Evolutionary conservation across 1,284 basidiomycete species (phyloP).

Genomic region (Ceratorhiza oryzae-sativae): DNA sequence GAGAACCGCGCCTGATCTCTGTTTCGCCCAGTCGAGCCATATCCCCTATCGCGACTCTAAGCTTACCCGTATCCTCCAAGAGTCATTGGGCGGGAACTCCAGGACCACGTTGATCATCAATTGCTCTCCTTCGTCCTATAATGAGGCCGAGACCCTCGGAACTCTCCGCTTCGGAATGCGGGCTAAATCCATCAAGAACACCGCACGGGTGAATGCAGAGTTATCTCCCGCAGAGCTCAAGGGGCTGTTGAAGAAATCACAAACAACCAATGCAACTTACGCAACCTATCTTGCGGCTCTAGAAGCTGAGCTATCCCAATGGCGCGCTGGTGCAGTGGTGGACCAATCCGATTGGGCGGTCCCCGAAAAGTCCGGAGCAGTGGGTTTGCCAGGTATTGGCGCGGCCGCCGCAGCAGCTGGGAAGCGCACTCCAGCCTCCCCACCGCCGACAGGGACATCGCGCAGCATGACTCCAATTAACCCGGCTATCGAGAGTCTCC

Average conservation of each 20-base stretch:
- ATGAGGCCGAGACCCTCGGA: constrained; percentile 95
- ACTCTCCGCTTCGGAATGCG: constrained; percentile 99
- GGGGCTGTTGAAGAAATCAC: constrained; percentile 87
- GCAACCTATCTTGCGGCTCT: constrained; percentile 89
- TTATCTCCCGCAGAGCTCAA: constrained; percentile 97
- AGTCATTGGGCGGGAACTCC: constrained; percentile 98
- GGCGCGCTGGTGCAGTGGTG: constrained; percentile 89
- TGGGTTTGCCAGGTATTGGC: constrained; percentile 23
- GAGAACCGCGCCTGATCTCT: neutral
- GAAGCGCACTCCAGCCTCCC: constrained; percentile 48
- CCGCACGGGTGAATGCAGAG: constrained; percentile 97
- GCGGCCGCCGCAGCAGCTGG: constrained; percentile 24
- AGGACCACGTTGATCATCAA: constrained; percentile 99
- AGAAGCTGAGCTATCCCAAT: constrained; percentile 90
- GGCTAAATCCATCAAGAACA: constrained; percentile 99
- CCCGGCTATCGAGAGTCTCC: constrained; percentile 77
- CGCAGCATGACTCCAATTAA: constrained; percentile 85
- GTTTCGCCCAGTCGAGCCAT: constrained; percentile 78
- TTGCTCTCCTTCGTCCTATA: constrained; percentile 96
- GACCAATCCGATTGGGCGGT: constrained; percentile 86
- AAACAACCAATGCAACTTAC: constrained; percentile 82
- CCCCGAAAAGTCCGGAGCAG: constrained; percentile 63
- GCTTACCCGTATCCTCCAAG: constrained; percentile 98
- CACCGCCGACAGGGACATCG: constrained; percentile 69
- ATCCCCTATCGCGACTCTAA: constrained; percentile 99